A percentile compares a stretch with the other conserved stretches of the same genome.
These are phyloP conservation scores for Echinochloa phyllopogon DNA, from an alignment of 176 grass and related monocot species.

Conservation along the genomic window DNA sequence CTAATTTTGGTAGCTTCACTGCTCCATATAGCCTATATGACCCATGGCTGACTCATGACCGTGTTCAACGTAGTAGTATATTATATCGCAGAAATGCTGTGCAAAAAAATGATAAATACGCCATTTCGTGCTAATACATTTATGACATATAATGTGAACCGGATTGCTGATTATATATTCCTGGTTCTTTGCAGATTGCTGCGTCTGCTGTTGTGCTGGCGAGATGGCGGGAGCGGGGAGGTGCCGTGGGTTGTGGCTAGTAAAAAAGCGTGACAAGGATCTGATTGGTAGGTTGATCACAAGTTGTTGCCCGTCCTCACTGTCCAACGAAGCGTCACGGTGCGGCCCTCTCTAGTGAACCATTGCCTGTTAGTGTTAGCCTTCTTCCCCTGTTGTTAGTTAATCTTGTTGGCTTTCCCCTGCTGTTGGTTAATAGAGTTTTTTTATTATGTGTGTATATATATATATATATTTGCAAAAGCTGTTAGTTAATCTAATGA, in stretches of 20 bases:
- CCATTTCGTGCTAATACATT: neutral
- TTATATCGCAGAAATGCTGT: neutral
- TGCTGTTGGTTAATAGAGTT: neutral
- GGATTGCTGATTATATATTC: neutral
- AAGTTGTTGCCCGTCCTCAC: slow-evolving; percentile 25
- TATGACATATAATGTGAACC: neutral
- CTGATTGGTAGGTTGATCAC: slow-evolving; percentile 49
- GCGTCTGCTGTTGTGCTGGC: neutral
- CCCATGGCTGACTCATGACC: neutral
- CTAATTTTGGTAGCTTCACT: slow-evolving; percentile 51
- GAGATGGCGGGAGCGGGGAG: slow-evolving; percentile 3
- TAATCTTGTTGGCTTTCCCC: neutral
- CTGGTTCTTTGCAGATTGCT: neutral
- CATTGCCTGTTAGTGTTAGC: slow-evolving; percentile 36
- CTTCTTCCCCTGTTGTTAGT: neutral
- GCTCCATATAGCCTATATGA: neutral
- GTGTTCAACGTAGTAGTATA: neutral
- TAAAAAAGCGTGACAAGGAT: slow-evolving; percentile 15
- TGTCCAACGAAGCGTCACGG: slow-evolving; percentile 18
- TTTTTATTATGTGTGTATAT: neutral
- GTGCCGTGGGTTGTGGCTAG: slow-evolving; percentile 22
- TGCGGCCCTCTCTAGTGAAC: neutral
- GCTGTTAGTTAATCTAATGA: neutral
- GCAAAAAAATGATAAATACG: neutral
- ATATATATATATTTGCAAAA: neutral